phyloP scores from a whole-genome alignment of 2,329 filamentous ascomycete genomes.

The Diplodia mutila region DNA sequence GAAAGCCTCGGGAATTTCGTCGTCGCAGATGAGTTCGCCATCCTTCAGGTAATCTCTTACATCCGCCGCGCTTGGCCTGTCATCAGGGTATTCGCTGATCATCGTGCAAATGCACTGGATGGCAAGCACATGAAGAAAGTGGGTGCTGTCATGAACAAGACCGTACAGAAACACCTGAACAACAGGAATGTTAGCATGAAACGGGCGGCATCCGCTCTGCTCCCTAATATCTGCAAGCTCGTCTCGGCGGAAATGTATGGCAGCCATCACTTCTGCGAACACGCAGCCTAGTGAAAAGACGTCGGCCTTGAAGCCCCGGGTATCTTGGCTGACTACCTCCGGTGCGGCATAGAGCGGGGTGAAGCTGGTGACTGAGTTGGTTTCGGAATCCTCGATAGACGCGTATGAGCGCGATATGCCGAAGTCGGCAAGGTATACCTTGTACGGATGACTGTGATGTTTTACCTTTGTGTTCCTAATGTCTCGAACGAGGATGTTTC shows the following conservation, averaged over 20 bases:
- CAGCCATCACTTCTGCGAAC: conserved; percentile 29
- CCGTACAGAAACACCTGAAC: neutral
- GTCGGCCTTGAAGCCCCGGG: conserved; percentile 38
- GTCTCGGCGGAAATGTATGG: neutral
- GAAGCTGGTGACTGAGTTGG: conserved; percentile 30
- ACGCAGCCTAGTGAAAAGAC: conserved; percentile 35
- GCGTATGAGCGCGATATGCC: conserved; percentile 34
- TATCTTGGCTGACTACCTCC: conserved; percentile 37
- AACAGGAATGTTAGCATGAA: neutral
- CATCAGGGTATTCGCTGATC: neutral
- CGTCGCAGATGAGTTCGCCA: neutral
- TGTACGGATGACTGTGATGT: neutral
- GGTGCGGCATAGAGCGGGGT: conserved; percentile 43
- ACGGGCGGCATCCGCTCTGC: neutral
- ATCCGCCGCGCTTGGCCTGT: neutral
- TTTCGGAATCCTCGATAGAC: conserved; percentile 32
- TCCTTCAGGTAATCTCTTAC: neutral
- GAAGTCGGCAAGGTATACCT: conserved; percentile 43
- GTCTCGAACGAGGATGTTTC: conserved; percentile 32
- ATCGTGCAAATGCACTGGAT: neutral
- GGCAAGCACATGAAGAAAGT: neutral
- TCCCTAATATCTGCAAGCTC: neutral
- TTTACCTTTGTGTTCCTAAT: no score
- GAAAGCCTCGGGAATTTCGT: neutral
- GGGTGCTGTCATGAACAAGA: neutral